These are phyloP conservation scores for Boletus vermiculosoides DNA, from an alignment of 768 basidiomycete species.

Conservation along the genomic window DNA sequence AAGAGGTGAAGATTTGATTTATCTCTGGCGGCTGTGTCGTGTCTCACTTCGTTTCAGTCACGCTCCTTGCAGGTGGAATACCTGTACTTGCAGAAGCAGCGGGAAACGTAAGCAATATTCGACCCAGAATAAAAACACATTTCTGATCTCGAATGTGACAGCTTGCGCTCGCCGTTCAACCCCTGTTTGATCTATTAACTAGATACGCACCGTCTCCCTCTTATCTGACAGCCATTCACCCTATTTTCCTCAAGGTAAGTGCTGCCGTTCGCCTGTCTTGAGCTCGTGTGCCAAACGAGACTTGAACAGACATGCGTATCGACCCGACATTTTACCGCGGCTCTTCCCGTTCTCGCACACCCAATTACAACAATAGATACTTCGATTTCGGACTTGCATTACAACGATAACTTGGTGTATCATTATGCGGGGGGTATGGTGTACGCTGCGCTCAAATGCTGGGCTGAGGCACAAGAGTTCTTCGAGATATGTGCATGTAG, in stretches of 20 bases:
- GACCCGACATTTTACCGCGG: conserved; percentile 50
- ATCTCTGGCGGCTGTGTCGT: not conserved
- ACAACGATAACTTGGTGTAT: conserved; percentile 81
- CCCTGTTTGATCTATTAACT: conserved; percentile 56
- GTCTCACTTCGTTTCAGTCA: conserved; percentile 44
- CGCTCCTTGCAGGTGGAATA: conserved; percentile 64
- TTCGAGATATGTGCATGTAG: conserved; percentile 77
- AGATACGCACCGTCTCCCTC: conserved; percentile 59
- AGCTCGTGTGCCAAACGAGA: not conserved
- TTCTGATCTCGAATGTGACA: conserved; percentile 30
- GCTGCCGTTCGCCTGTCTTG: not conserved
- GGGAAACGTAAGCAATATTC: conserved; percentile 49
- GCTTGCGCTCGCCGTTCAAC: conserved; percentile 49
- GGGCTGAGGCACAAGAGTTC: conserved; percentile 68
- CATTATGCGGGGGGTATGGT: conserved; percentile 82
- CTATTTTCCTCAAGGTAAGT: conserved; percentile 61
- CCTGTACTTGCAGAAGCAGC: conserved; percentile 44
- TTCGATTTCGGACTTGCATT: conserved; percentile 59
- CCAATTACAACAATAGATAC: conserved; percentile 68
- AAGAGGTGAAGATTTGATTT: conserved; percentile 44
- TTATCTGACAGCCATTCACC: conserved; percentile 69
- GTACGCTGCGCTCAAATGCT: conserved; percentile 59
- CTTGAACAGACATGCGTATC: conserved; percentile 53
- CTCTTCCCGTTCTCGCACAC: conserved; percentile 58
- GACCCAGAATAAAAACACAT: not conserved